A percentile compares a stretch with the other conserved stretches of the same genome.
phyloP scores from a whole-genome alignment of 2,329 filamentous ascomycete genomes.

The Bisporella sp. region DNA sequence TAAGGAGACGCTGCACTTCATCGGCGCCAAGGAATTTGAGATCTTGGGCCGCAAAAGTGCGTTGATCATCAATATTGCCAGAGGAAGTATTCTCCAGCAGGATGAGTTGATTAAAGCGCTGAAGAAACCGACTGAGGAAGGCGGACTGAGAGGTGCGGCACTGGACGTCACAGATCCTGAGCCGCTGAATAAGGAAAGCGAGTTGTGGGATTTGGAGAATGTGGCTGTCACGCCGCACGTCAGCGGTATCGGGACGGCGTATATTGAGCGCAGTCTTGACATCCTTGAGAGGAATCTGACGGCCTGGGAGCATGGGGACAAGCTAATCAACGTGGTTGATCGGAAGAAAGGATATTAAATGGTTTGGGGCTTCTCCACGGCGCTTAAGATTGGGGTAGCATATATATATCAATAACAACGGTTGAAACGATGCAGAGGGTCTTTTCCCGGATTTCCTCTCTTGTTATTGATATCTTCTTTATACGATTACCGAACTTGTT shows the following conservation, averaged over 20 bases:
- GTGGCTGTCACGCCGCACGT: constrained; percentile 60
- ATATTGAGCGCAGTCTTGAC: constrained; percentile 49
- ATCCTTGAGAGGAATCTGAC: constrained; percentile 51
- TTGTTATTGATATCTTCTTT: no score
- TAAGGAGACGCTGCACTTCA: constrained; percentile 26
- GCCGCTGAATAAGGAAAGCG: constrained; percentile 51
- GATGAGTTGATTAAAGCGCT: constrained; percentile 50
- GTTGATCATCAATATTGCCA: constrained; percentile 57
- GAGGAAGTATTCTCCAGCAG: constrained; percentile 55
- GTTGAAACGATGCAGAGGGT: no score
- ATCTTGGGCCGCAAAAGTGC: constrained; percentile 34
- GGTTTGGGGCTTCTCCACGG: neutral
- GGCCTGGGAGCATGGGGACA: constrained; percentile 42
- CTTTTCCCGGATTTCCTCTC: no score
- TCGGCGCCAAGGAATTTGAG: constrained; percentile 34
- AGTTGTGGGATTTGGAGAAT: constrained; percentile 57
- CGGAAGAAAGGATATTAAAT: constrained; percentile 52
- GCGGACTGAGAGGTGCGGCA: constrained; percentile 51
- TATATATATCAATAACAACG: no score
- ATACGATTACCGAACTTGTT: no score
- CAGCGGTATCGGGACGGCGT: constrained; percentile 45
- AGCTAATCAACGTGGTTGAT: constrained; percentile 55
- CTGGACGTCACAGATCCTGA: constrained; percentile 65
- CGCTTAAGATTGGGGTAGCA: no score
- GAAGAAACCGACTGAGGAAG: constrained; percentile 27